Base-by-base conservation (phyloP, 768 basidiomycete genomes). In the Filobasidium floriforme region DNA sequence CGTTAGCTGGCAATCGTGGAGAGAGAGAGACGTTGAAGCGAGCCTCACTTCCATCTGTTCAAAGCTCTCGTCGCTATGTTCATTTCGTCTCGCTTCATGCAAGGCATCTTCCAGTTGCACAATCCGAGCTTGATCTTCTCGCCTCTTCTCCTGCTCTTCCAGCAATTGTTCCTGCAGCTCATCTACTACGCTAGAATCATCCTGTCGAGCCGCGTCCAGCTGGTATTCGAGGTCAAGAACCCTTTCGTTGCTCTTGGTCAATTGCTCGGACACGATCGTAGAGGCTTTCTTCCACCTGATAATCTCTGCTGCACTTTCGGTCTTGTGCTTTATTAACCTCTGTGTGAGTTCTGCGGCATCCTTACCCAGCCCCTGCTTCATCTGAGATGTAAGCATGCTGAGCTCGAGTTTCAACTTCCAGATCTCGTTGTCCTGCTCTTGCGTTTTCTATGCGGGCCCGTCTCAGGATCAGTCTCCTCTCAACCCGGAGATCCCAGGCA, bases 271-370 rank as follows among this genome's bases (percentile, higher is more conserved):
- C 46, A 51, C 4, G 3, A 3, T 4, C 24, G 4, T 51, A 6
- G 46, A 51, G 24, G 46, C 12, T 12, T 24, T 51, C 46, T 12
- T 18, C 46, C 18, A 51, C 46, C 5, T 28, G 12, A 24, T 5
- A 57, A 19, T 4, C 54, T 57, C 22, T 28, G 12, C 54, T 4
- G 46, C 46, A 14, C 46, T 49, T 3, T 15, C 14, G 46, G 22
- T 49, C 46, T 94, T 94, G 74, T 94, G 86, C 69, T 87, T 88
- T 73, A 92, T 89, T 73, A 94, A 94, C 79, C 94, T 90, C 72
- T 92, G 90, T 65, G 91, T 84, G 4, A 88, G 89, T 5, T 89
- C 88, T 6, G 54, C 54, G 12, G 19, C 26, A 28, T 32, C 29
- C 54, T 57, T 4, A 15, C 54, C 54, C 4, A 57, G 18, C 29